Evolutionary conservation across 805 yeast genomes (phyloP), one percentile per base, ranked within the genome.

Genomic region (Metschnikowia arizonensis): DNA sequence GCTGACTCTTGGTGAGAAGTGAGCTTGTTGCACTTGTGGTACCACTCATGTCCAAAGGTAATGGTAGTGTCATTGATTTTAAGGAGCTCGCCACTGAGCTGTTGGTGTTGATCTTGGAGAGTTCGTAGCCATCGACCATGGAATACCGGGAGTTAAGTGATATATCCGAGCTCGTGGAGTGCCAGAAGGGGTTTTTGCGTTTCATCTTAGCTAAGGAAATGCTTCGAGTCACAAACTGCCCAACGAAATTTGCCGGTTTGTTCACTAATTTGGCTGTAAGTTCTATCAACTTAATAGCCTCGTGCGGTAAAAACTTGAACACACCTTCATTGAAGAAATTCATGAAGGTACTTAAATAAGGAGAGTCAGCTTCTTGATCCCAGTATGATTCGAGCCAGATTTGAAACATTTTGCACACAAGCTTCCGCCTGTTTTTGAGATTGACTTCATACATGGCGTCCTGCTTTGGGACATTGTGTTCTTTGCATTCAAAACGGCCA

Each of bases 371-470:
- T 34, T 74, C 72, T 39, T 77, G 78, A 50, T 82, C 79, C 97
- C 97, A 91, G 60, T 85, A 89, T 42, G 93, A 83, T 62, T 88
- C 95, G 62, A 91, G 66, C 99, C 99, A 91, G 29, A 79, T 69
- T 60, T 81, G 85, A 59, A 89, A 78, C 61, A 84, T 73, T 52
- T 77, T 79, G 53, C 83, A 79, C 32, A 88, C 81, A 38, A 84
- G 64, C 49, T 80, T 78, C 58, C 91, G 69, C 60, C 93, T 74
- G 50, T 74, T 81, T 55, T 77, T 80, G 32, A 79, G 51, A 51
- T 56, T 62, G 8, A 68, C 59, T 39, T 66, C 70, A 29, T 48
- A 44, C 47, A 62, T 59, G 4, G 59, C 50, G 30, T 65, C 64
- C 3, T 68, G 71, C 37, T 61, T 65, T 5, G 67, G 70, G 29